phyloP scores from a whole-genome alignment of 225 moss, liverwort and hornwort genomes.

The Neckera pumila region DNA sequence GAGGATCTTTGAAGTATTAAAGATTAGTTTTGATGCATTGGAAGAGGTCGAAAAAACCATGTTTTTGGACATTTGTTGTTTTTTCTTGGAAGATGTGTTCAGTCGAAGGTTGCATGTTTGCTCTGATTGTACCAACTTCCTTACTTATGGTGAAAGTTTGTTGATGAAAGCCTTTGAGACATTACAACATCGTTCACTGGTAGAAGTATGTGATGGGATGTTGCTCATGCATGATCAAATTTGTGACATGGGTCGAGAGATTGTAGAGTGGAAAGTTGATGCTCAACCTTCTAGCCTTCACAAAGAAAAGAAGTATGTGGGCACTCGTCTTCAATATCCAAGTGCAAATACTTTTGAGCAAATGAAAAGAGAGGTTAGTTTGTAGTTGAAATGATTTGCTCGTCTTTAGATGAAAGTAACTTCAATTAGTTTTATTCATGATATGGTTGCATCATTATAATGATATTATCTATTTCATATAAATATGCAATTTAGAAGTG shows the following conservation, averaged over 20 bases:
- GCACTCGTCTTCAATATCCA: neutral
- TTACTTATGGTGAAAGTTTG: neutral
- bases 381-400: neutral
- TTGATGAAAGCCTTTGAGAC: neutral
- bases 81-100: neutral
- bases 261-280: neutral
- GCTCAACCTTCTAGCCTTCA: neutral
- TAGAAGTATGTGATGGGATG: neutral
- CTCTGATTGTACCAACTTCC: accelerated
- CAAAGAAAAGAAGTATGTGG: neutral
- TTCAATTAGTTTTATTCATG: neutral
- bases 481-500: neutral
- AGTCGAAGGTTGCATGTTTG: accelerated
- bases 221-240: neutral
- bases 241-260: neutral
- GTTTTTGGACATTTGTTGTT: neutral
- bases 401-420: no score
- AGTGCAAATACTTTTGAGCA: neutral
- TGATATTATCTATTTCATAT: neutral
- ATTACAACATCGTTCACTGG: neutral
- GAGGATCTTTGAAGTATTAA: neutral
- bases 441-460: neutral
- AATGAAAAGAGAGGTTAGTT: neutral
- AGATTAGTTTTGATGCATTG: neutral
- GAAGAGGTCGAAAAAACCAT: neutral